Conservation (phyloP, 2,329 filamentous ascomycete species). For the Neophaeococcomyces aloes region DNA sequence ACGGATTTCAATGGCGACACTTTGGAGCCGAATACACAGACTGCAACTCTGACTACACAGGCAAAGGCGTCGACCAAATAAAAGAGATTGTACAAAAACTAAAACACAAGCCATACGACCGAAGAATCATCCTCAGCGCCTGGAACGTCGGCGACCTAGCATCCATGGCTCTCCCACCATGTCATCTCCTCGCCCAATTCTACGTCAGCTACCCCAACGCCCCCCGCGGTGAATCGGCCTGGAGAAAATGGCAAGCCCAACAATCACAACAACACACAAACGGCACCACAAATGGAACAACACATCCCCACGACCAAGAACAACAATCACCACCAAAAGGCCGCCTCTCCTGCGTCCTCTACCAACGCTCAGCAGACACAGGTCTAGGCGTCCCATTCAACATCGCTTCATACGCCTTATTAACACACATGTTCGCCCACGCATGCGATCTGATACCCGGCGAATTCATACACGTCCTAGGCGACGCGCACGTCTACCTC, state of each 20-base stretch:
- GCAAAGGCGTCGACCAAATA: slow-evolving; percentile 85
- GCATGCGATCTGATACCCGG: slow-evolving; percentile 76
- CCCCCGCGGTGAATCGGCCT: slow-evolving; percentile 18
- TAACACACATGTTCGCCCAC: slow-evolving; percentile 91
- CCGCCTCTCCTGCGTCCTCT: slow-evolving; percentile 74
- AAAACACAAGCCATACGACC: slow-evolving; percentile 71
- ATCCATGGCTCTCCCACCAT: slow-evolving; percentile 86
- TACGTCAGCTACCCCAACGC: slow-evolving; percentile 67
- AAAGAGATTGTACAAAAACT: slow-evolving; percentile 83
- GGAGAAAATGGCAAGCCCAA: slow-evolving; percentile 8
- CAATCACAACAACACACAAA: neutral
- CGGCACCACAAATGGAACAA: slow-evolving; percentile 1
- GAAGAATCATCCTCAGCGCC: slow-evolving; percentile 78
- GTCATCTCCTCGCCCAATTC: slow-evolving; percentile 97
- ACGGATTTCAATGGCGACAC: slow-evolving; percentile 98
- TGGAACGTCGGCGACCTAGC: slow-evolving; percentile 85
- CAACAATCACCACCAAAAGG: slow-evolving; percentile 43
- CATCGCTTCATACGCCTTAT: slow-evolving; percentile 83
- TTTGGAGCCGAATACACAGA: slow-evolving; percentile 87
- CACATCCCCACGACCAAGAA: slow-evolving; percentile 3
- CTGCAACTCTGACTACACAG: slow-evolving; percentile 68
- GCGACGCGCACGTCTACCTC: slow-evolving; percentile 90
- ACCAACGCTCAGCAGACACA: slow-evolving; percentile 94
- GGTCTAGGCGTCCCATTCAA: slow-evolving; percentile 96
- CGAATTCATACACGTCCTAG: slow-evolving; percentile 88